phyloP scores from a whole-genome alignment of 1,139 yeast species.

The Geotrichum citri-aurantii region DNA sequence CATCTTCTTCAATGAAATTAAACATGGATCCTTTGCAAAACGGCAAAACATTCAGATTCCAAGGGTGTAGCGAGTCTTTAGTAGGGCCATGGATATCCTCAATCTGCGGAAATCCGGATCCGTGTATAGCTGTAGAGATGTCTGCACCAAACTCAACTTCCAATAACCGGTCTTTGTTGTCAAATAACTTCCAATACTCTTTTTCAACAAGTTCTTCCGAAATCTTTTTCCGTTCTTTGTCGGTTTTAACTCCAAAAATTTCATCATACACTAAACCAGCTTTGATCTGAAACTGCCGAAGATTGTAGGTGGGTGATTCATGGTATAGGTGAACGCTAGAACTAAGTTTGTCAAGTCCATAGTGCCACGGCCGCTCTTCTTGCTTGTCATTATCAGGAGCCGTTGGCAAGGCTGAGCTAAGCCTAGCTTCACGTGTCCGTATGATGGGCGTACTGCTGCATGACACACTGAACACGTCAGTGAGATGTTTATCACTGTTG shows the following conservation, averaged over 20 bases:
- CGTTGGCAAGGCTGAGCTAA: neutral
- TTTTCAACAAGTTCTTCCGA: conserved; percentile 31
- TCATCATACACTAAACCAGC: conserved; percentile 45
- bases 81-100: conserved; percentile 21
- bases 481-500: conserved; percentile 7
- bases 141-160: conserved; percentile 48
- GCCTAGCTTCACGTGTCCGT: conserved; percentile 1
- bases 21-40: conserved; percentile 48
- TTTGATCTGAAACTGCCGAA: conserved; percentile 53
- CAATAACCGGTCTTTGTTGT: conserved; percentile 34
- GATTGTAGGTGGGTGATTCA: conserved; percentile 58
- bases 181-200: conserved; percentile 38
- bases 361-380: conserved; percentile 3
- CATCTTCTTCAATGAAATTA: conserved; percentile 39
- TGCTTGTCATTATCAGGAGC: neutral
- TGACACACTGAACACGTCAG: neutral
- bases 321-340: conserved; percentile 41
- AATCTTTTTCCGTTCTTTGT: neutral
- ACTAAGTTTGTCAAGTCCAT: conserved; percentile 1
- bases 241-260: conserved; percentile 18
- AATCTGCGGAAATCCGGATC: conserved; percentile 46
- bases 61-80: conserved; percentile 38
- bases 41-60: conserved; percentile 68
- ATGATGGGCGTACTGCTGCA: conserved; percentile 9
- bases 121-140: conserved; percentile 42